phyloP scores from a whole-genome alignment of 2,329 filamentous ascomycete species.

The Botrytis byssoidea region DNA sequence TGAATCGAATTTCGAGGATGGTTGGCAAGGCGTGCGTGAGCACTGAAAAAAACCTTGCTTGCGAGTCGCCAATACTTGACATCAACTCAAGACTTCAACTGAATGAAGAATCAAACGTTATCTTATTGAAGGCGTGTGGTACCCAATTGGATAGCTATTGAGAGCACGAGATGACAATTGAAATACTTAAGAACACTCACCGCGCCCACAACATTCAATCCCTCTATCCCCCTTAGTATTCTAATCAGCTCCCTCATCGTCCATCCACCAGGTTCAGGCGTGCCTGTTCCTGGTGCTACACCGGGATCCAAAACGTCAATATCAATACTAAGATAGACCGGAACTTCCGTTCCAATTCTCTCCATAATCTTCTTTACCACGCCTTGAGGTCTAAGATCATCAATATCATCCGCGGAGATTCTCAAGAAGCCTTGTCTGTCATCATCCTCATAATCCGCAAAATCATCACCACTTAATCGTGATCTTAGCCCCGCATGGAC shows the following conservation, averaged over 20 bases:
- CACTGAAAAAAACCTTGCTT: not conserved
- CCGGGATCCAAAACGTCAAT: constrained; percentile 79
- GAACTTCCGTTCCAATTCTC: constrained; percentile 69
- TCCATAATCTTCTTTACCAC: constrained; percentile 69
- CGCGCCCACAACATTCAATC: constrained; percentile 80
- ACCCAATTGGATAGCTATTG: not conserved
- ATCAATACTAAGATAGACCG: constrained; percentile 79
- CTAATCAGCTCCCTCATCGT: constrained; percentile 83
- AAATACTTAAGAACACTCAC: not conserved
- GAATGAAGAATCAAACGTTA: not conserved
- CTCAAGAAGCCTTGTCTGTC: constrained; percentile 74
- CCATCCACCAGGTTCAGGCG: constrained; percentile 88
- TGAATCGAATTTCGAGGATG: no score
- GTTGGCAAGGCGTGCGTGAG: not conserved
- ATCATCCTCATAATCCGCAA: constrained; percentile 69
- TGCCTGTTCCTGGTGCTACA: constrained; percentile 73
- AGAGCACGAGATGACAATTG: not conserved
- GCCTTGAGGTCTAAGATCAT: constrained; percentile 72
- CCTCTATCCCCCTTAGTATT: constrained; percentile 78
- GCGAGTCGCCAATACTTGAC: not conserved
- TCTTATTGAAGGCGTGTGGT: not conserved
- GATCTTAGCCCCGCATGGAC: constrained; percentile 85
- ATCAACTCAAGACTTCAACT: not conserved
- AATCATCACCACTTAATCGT: constrained; percentile 64
- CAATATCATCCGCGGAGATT: constrained; percentile 82